These are phyloP conservation scores for Lomentospora prolificans DNA, from an alignment of 2,329 filamentous ascomycete species.

Conservation along the genomic window DNA sequence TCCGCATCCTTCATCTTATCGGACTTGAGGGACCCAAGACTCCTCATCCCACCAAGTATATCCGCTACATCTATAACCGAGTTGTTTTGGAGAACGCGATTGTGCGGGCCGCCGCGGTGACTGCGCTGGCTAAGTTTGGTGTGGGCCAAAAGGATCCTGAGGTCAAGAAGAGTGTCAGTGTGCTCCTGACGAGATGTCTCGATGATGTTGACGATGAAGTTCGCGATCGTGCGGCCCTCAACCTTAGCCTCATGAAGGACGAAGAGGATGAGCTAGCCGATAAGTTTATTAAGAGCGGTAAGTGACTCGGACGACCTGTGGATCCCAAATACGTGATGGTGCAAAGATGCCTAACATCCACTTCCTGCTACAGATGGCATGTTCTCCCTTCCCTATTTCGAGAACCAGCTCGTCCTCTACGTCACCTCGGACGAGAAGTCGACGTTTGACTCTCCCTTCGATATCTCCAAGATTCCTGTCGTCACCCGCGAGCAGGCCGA, in stretches of 20 bases:
- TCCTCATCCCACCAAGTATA: constrained; percentile 93
- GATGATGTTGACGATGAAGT: constrained; percentile 98
- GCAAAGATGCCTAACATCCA: too few species aligned
- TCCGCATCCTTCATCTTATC: constrained; percentile 87
- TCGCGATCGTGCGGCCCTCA: constrained; percentile 86
- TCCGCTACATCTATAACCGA: constrained; percentile 98
- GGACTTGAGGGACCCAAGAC: constrained; percentile 93
- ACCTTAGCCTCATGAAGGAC: constrained; percentile 83
- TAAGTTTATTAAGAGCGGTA: constrained; percentile 88
- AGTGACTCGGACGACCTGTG: too few species aligned
- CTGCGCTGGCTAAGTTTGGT: constrained; percentile 91
- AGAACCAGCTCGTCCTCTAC: constrained; percentile 96
- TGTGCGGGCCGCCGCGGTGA: constrained; percentile 88
- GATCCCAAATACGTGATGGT: too few species aligned
- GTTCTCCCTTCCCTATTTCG: constrained; percentile 89
- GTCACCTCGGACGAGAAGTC: constrained; percentile 86
- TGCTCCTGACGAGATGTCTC: constrained; percentile 83
- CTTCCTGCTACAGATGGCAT: constrained; percentile 64
- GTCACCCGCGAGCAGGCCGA: constrained; percentile 94
- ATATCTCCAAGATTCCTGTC: constrained; percentile 80
- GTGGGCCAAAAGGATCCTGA: constrained; percentile 94
- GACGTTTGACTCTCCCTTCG: constrained; percentile 77
- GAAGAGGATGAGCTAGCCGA: constrained; percentile 81
- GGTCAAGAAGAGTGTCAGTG: constrained; percentile 89
- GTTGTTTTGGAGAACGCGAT: constrained; percentile 96